A percentile compares a stretch with the other conserved stretches of the same genome.
Conservation (phyloP, 2,329 filamentous ascomycete genomes). For the Sporothrix schenckii region DNA sequence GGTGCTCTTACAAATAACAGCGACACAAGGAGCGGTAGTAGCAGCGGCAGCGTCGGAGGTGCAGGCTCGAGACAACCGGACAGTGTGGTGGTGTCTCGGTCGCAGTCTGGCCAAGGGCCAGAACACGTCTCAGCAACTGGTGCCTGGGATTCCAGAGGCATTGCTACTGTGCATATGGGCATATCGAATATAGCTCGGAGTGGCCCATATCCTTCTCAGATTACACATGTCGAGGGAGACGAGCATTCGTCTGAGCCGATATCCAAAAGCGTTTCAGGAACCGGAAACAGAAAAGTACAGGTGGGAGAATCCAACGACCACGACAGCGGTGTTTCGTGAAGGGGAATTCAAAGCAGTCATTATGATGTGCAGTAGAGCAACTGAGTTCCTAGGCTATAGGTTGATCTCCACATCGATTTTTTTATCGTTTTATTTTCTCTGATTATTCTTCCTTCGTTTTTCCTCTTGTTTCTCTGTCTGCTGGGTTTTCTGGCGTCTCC, state of each 20-base stretch:
- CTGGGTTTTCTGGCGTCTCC: not conserved
- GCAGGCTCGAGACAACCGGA: slow-evolving; percentile 1
- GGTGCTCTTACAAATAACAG: slow-evolving; percentile 13
- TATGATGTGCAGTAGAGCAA: not conserved
- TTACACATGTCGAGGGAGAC: slow-evolving; percentile 10
- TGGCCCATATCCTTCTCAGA: slow-evolving; percentile 14
- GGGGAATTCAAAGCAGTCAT: not conserved
- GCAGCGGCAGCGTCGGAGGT: not conserved
- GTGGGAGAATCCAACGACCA: not conserved
- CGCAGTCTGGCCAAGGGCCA: not conserved
- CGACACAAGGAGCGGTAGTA: slow-evolving; percentile 2
- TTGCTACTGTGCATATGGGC: not conserved
- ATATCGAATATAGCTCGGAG: not conserved
- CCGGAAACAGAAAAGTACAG: not conserved
- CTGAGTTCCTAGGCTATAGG: not conserved
- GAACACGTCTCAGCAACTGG: not conserved
- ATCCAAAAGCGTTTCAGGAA: slow-evolving; percentile 35
- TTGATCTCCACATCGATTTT: not conserved
- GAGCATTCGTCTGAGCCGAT: slow-evolving; percentile 36
- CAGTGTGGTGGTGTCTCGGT: not conserved
- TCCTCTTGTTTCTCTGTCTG: not conserved
- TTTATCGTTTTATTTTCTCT: not conserved
- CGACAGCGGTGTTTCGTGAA: not conserved
- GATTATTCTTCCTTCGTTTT: no score
- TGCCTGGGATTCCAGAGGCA: slow-evolving; percentile 2